Conservation (phyloP, 192 early-diverging fungal genomes). For the Spizellomyces sp. region DNA sequence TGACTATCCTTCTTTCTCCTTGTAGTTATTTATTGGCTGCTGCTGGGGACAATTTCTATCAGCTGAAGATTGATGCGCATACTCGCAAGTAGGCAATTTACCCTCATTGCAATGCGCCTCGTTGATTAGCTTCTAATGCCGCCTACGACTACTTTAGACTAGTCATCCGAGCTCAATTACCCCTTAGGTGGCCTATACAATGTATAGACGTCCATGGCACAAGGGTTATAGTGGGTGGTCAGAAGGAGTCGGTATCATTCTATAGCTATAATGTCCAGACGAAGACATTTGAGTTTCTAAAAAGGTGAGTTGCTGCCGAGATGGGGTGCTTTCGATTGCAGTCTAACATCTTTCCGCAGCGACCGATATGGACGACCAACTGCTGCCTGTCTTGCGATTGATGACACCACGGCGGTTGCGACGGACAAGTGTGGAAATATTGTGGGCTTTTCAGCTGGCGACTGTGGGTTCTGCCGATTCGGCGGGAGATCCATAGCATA, state of each 20-base stretch:
- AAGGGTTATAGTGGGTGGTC: conserved; percentile 36
- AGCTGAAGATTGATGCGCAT: conserved; percentile 50
- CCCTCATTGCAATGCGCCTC: background rate
- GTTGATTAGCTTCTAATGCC: background rate
- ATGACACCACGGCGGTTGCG: conserved; percentile 29
- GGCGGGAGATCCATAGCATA: background rate
- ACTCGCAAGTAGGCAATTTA: conserved; percentile 39
- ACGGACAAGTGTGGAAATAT: conserved; percentile 16
- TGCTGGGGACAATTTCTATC: conserved; percentile 38
- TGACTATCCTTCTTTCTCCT: no score
- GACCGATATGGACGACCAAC: conserved; percentile 14
- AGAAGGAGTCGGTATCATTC: conserved; percentile 38
- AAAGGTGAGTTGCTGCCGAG: conserved; percentile 34
- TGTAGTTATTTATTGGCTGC: conserved; percentile 48
- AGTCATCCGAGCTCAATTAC: conserved; percentile 37
- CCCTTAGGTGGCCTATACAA: conserved; percentile 42
- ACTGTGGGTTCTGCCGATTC: background rate
- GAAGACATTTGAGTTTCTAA: conserved; percentile 40
- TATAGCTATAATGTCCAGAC: conserved; percentile 38
- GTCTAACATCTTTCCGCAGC: conserved; percentile 11
- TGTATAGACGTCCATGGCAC: conserved; percentile 35
- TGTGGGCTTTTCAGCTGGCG: background rate
- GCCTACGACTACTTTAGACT: conserved; percentile 33
- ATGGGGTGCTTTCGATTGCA: background rate
- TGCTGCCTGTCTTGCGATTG: conserved; percentile 22